phyloP scores from a whole-genome alignment of 768 basidiomycete genomes.

The Phylloporus sp. region DNA sequence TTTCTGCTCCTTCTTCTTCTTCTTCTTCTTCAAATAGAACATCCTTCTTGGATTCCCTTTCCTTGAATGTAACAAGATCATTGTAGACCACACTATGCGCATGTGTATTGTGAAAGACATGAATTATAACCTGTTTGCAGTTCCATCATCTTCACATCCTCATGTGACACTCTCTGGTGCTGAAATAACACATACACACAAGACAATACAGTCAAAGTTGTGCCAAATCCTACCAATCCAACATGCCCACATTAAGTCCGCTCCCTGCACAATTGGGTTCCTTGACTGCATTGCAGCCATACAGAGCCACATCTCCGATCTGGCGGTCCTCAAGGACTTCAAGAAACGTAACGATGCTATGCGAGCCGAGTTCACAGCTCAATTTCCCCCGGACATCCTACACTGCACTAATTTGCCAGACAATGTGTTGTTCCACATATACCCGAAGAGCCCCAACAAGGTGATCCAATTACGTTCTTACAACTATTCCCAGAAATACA shows the following conservation, averaged over 20 bases:
- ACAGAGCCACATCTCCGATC: background rate
- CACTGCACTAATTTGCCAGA: background rate
- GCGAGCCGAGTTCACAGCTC: background rate
- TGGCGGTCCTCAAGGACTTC: background rate
- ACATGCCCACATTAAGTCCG: background rate
- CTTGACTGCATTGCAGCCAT: background rate
- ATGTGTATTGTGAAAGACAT: slow-evolving; percentile 12
- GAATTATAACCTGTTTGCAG: slow-evolving; percentile 2
- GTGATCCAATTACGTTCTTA: background rate
- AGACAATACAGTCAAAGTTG: background rate
- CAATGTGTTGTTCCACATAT: background rate
- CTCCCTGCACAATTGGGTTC: background rate
- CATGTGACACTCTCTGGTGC: background rate
- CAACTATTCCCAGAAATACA: background rate
- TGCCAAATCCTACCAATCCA: background rate
- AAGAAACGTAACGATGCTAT: background rate
- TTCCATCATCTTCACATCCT: background rate
- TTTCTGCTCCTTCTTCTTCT: background rate
- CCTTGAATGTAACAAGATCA: slow-evolving; percentile 32
- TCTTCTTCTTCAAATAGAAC: background rate
- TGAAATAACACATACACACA: background rate
- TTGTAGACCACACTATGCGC: slow-evolving; percentile 21
- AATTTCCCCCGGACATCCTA: background rate
- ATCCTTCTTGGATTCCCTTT: slow-evolving; percentile 36
- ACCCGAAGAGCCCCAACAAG: background rate